Conservation (phyloP, 192 early-diverging fungal genomes). For the Coemansia aciculifera region DNA sequence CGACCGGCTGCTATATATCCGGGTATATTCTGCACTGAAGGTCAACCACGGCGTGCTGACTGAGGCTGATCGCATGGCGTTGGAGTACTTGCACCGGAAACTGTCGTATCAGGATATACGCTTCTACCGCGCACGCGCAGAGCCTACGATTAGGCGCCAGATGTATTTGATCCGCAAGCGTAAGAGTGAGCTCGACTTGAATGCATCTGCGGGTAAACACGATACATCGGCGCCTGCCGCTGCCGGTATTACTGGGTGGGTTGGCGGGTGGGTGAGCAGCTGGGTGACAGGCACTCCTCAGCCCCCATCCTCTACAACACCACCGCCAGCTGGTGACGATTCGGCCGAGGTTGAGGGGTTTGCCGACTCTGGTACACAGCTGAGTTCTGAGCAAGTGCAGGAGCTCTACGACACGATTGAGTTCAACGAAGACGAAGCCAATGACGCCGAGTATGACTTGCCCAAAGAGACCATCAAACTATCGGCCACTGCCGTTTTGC, state of each 20-base stretch:
- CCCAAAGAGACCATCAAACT: constrained; percentile 62
- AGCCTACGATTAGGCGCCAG: constrained; percentile 70
- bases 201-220: not conserved
- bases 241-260: constrained; percentile 45
- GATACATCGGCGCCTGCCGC: constrained; percentile 10
- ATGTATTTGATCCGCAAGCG: constrained; percentile 61
- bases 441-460: constrained; percentile 46
- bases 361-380: constrained; percentile 34
- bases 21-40: constrained; percentile 67
- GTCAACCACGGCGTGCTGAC: constrained; percentile 44
- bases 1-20: constrained; percentile 74
- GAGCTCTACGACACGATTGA: constrained; percentile 94
- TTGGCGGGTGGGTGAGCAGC: constrained; percentile 54
- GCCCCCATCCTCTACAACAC: not conserved
- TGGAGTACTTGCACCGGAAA: constrained; percentile 71
- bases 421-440: constrained; percentile 76
- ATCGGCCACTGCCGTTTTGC: constrained; percentile 64
- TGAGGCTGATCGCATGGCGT: constrained; percentile 48
- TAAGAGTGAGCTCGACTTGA: constrained; percentile 22
- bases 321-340: not conserved
- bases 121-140: constrained; percentile 78
- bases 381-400: constrained; percentile 83
- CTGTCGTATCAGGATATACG: constrained; percentile 89
- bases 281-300: constrained; percentile 34
- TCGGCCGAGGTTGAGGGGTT: constrained; percentile 5